Percentiles rank a stretch among this genome's conserved stretches.
phyloP scores from a whole-genome alignment of 2,329 filamentous ascomycete genomes.

The Tolypocladium ovalisporum region DNA sequence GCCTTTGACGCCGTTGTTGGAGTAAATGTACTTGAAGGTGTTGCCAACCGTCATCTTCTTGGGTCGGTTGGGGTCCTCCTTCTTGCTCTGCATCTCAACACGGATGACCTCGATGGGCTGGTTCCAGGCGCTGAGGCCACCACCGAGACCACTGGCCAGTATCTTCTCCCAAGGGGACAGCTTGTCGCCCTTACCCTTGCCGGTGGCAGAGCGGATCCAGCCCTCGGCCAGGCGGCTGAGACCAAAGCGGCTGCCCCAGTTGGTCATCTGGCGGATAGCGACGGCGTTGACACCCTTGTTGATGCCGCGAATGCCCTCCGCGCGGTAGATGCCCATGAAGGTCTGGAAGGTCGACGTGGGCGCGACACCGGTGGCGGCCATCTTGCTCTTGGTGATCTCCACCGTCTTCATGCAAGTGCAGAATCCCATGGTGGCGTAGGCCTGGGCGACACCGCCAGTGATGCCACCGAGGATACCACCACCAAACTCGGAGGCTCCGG shows the following conservation, averaged over 20 bases:
- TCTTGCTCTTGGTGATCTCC: constrained; percentile 97
- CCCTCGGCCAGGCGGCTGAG: constrained; percentile 84
- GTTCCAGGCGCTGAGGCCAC: constrained; percentile 96
- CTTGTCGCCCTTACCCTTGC: constrained; percentile 72
- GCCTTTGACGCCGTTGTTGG: constrained; percentile 76
- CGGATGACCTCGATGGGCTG: constrained; percentile 99
- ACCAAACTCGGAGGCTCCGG: constrained; percentile 77
- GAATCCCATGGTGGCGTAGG: constrained; percentile 99
- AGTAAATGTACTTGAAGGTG: constrained; percentile 78
- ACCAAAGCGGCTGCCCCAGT: constrained; percentile 96
- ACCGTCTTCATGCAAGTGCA: constrained; percentile 99
- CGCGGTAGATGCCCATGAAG: constrained; percentile 94
- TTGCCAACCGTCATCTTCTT: constrained; percentile 98
- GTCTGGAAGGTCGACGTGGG: constrained; percentile 86
- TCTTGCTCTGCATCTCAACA: constrained; percentile 99
- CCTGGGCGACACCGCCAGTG: constrained; percentile 89
- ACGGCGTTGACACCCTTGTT: constrained; percentile 99
- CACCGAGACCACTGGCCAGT: constrained; percentile 72
- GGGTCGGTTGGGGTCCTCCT: constrained; percentile 89
- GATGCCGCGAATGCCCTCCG: constrained; percentile 89
- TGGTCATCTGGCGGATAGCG: constrained; percentile 97
- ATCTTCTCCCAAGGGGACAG: constrained; percentile 80
- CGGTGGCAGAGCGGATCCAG: constrained; percentile 66
- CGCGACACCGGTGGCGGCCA: constrained; percentile 71
- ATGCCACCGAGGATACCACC: constrained; percentile 87